These are phyloP conservation scores for Amphicarpaea edgeworthii DNA, from an alignment of 306 rosid species.

Conservation along the genomic window DNA sequence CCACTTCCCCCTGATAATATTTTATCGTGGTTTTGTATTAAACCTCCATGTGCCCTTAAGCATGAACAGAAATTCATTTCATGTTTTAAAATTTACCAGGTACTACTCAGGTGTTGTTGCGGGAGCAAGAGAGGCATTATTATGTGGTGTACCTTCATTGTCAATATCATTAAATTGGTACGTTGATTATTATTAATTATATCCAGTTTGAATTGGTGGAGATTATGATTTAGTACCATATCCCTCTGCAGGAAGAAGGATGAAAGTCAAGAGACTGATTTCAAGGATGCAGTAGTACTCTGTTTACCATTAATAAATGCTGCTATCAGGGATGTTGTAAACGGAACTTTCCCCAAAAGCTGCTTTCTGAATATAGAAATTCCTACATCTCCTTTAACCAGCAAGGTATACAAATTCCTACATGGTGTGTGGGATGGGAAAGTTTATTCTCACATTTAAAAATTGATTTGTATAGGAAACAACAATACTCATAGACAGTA, in stretches of 20 bases:
- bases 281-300: background rate
- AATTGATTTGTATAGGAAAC: background rate
- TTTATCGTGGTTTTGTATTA: conserved; percentile 46
- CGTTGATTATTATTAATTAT: background rate
- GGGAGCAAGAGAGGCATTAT: background rate
- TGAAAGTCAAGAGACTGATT: conserved; percentile 22
- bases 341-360: conserved; percentile 9
- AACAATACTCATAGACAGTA: background rate
- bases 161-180: conserved; percentile 12
- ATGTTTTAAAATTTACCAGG: background rate
- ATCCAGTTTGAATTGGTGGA: background rate
- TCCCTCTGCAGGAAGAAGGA: conserved; percentile 13
- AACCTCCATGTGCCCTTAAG: background rate
- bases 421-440: background rate
- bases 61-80: background rate
- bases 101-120: conserved; percentile 2
- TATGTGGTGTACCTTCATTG: conserved; percentile 20
- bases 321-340: background rate
- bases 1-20: background rate
- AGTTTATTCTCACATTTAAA: background rate
- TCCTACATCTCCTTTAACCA: background rate
- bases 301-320: conserved; percentile 23
- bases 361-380: conserved; percentile 12
- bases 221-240: background rate
- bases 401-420: background rate